Evolutionary conservation across 2,329 filamentous ascomycete species (phyloP).

Genomic region (Fusarium denticulatum): DNA sequence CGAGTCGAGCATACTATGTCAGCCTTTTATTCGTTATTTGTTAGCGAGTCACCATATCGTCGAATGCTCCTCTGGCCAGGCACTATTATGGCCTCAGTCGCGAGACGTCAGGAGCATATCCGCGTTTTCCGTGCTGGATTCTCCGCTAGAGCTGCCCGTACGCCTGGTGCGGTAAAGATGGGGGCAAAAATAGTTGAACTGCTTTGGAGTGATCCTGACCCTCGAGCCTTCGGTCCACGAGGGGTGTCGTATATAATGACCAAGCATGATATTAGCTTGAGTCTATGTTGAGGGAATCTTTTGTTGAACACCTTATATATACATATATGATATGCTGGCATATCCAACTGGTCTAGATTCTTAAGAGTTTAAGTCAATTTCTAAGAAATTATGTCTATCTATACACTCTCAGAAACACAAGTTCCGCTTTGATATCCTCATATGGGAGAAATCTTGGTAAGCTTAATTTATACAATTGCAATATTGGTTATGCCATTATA

Average conservation of each 20-base stretch:
- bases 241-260: slow-evolving; percentile 4
- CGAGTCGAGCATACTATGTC: neutral
- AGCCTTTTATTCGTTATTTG: neutral
- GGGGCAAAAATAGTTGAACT: neutral
- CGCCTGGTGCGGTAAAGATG: slow-evolving; percentile 2
- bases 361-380: neutral
- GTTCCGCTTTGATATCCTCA: too few relatives aligned
- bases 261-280: slow-evolving; percentile 10
- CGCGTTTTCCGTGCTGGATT: neutral
- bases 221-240: neutral
- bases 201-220: neutral
- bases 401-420: too few relatives aligned
- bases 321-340: neutral
- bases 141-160: neutral
- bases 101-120: neutral
- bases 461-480: too few relatives aligned
- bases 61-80: slow-evolving; percentile 16
- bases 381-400: too few relatives aligned
- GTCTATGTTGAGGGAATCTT: neutral
- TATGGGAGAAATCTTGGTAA: too few relatives aligned
- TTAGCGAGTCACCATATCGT: neutral
- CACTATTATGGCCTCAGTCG: slow-evolving; percentile 1
- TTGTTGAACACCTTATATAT: rapidly evolving
- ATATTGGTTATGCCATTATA: too few relatives aligned
- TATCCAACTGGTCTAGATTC: rapidly evolving